Evolutionary conservation across 108 stramenopile genomes (phyloP), one percentile per base, ranked within the genome.

Genomic region (Pinguiococcus pyrenoidosus): DNA sequence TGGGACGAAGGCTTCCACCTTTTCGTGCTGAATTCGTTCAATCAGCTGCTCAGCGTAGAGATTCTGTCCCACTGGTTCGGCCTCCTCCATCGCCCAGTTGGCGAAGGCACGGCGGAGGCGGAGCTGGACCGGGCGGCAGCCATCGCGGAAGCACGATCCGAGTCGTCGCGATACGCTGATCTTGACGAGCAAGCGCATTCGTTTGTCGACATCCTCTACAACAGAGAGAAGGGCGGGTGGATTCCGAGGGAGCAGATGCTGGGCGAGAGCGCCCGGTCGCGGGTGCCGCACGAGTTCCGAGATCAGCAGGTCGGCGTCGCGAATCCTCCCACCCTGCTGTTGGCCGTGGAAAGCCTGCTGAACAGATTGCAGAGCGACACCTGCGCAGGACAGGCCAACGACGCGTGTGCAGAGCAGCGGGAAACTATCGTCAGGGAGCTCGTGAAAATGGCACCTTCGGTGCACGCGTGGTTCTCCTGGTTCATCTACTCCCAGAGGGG

Each of bases 1-100:
- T 73, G 72, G 72, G 72, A 73, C 37, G 72, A 73, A 29, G 72
- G 72, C 9, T 73, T 73, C 56, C 72, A 71, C 34, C 39, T 71
- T 0, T 4, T 67, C 1, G 26, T 55, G 12, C 17, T 14, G 13
- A 17, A 26, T 23, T 29, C 29, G n/a, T 21, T n/a, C 22, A 24
- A 55, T 42, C 34, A 44, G 24, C n/a, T 55, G 30, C 33, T 55
- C 22, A 45, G 25, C 26, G 20, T 59, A 10, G 60, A 70, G 16
- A 54, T 62, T 1, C 41, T 74, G 9, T 22, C 37, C n/a, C 59
- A 71, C 29, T 74, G 73, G 73, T 20, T 74, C 13, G 18, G 37
- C 18, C 27, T 37, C 4, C 25, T 68, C 67, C 45, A 69, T 25
- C n/a, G n/a, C n/a, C n/a, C n/a, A n/a, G n/a, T n/a, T n/a, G n/a